phyloP scores from a whole-genome alignment of 208 protist species.

The Trypanosoma boissoni region DNA sequence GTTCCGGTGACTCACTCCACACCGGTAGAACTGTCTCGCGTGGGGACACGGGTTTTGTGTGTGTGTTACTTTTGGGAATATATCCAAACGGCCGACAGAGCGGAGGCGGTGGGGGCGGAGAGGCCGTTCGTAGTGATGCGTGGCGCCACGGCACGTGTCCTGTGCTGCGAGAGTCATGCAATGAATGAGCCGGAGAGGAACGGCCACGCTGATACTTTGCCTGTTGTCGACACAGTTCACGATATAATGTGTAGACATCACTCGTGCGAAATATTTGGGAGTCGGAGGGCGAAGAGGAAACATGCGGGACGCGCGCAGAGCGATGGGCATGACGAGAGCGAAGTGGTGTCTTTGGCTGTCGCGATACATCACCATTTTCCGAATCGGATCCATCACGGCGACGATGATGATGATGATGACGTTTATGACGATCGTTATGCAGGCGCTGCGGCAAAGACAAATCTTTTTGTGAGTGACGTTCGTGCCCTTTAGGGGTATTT shows the following conservation, averaged over 20 bases:
- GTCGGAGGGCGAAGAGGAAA: too few relatives aligned
- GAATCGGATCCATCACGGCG: not conserved
- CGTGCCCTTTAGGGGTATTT: slow-evolving; percentile 16
- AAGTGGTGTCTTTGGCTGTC: too few relatives aligned
- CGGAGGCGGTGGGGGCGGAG: slow-evolving; percentile 31
- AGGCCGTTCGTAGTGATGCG: slow-evolving; percentile 16
- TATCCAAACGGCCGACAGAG: slow-evolving; percentile 59
- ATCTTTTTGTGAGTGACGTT: slow-evolving; percentile 6
- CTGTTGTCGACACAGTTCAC: slow-evolving; percentile 6
- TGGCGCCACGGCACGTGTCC: slow-evolving; percentile 1
- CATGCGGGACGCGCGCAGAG: too few relatives aligned
- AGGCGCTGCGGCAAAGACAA: not conserved
- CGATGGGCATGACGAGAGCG: too few relatives aligned
- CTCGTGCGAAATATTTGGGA: not conserved
- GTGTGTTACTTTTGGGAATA: too few relatives aligned
- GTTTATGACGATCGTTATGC: not conserved
- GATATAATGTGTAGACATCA: slow-evolving; percentile 6
- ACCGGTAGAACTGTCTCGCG: too few relatives aligned
- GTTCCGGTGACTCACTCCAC: too few relatives aligned
- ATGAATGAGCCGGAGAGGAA: slow-evolving; percentile 2
- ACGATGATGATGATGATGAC: not conserved
- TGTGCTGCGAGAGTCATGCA: not conserved
- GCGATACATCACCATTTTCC: too few relatives aligned
- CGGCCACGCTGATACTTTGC: not conserved
- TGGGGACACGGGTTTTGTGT: too few relatives aligned